Conservation (phyloP, 805 yeast species). For the Schizosaccharomyces octosporus region DNA sequence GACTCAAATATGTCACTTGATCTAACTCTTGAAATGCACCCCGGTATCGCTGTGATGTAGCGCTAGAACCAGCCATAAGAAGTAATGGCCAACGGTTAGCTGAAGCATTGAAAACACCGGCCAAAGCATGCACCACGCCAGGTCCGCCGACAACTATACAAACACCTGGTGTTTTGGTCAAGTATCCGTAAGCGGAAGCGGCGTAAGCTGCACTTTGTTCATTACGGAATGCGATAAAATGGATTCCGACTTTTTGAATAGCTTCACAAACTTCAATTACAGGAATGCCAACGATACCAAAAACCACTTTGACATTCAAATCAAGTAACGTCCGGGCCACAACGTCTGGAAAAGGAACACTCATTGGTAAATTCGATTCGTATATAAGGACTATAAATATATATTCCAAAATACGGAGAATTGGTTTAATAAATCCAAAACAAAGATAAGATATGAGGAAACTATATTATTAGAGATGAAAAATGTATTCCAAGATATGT, state of each 20-base stretch:
- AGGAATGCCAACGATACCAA: conserved; percentile 58
- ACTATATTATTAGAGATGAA: no score
- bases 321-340: conserved; percentile 25
- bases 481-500: no score
- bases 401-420: no score
- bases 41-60: conserved; percentile 22
- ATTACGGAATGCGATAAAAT: conserved; percentile 37
- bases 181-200: conserved; percentile 43
- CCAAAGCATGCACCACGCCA: conserved; percentile 40
- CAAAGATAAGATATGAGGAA: no score
- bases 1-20: conserved; percentile 26
- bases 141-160: conserved; percentile 55
- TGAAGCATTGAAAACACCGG: conserved; percentile 32
- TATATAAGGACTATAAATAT: background rate
- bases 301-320: conserved; percentile 31
- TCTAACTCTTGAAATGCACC: conserved; percentile 57
- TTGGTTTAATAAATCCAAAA: no score
- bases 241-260: conserved; percentile 18
- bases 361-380: conserved; percentile 8
- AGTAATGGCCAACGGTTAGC: conserved; percentile 41
- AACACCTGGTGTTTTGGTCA: conserved; percentile 42
- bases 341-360: conserved; percentile 16
- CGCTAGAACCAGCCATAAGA: conserved; percentile 38
- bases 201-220: conserved; percentile 60
- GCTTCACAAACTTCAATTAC: conserved; percentile 28